Percentiles rank a stretch among this genome's conserved stretches.
phyloP scores from a whole-genome alignment of 768 basidiomycete genomes.

The Russula abietina region DNA sequence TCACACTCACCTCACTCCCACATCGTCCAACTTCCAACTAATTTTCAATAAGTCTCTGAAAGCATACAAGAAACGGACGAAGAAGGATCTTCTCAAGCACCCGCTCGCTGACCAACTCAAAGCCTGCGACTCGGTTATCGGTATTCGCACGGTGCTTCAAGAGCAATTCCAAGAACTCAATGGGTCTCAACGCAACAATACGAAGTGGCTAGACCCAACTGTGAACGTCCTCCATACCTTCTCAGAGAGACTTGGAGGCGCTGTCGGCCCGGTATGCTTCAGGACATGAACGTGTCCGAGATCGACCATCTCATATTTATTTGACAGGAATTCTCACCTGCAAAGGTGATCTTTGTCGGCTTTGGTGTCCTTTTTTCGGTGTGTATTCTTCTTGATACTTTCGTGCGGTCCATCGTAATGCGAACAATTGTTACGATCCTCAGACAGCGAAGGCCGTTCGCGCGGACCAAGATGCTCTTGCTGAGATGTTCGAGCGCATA shows the following conservation, averaged over 20 bases:
- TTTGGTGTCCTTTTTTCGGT: background rate
- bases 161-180: too few species aligned
- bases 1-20: constrained; percentile 27
- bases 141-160: too few species aligned
- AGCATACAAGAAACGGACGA: too few species aligned
- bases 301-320: background rate
- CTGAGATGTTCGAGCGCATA: background rate
- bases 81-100: too few species aligned
- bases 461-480: background rate
- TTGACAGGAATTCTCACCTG: background rate
- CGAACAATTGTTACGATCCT: background rate
- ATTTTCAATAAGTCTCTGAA: too few species aligned
- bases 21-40: too few species aligned
- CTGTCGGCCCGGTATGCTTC: background rate
- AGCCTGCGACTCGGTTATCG: too few species aligned
- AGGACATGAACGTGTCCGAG: background rate
- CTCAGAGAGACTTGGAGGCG: background rate
- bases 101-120: too few species aligned
- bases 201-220: background rate
- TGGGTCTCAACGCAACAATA: background rate
- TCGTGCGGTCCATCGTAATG: background rate
- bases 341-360: background rate
- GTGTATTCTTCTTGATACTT: background rate
- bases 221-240: background rate
- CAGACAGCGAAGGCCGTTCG: background rate